Percentiles rank a stretch among this genome's conserved stretches.
Conservation (phyloP, 441 rosid species). For the Macaranga tanarius region DNA sequence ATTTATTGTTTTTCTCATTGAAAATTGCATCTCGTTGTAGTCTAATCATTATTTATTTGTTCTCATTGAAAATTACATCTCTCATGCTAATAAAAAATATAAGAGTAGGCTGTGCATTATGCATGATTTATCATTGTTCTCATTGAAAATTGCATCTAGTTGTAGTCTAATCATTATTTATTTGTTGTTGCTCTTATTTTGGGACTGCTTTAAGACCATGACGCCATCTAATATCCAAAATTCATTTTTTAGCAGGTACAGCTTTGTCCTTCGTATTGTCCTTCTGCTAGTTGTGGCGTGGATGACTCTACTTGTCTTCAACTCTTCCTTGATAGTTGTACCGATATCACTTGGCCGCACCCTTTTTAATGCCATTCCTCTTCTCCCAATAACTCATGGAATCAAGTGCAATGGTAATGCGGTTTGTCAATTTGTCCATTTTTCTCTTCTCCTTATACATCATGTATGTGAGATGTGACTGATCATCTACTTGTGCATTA, state of each 20-base stretch:
- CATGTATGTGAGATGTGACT: constrained; percentile 12
- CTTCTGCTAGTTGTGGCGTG: constrained; percentile 86
- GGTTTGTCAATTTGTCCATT: constrained; percentile 4
- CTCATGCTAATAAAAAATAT: no score
- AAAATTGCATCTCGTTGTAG: not conserved
- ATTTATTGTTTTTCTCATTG: not conserved
- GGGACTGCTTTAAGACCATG: constrained; percentile 12
- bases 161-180: not conserved
- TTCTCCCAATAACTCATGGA: constrained; percentile 95
- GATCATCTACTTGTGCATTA: constrained; percentile 20
- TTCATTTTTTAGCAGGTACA: constrained; percentile 60
- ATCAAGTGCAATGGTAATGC: constrained; percentile 90
- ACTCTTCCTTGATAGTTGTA: constrained; percentile 81
- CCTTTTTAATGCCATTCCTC: constrained; percentile 85
- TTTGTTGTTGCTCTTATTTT: not conserved
- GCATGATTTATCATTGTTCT: not conserved
- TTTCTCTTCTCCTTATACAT: not conserved
- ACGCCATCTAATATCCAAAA: constrained; percentile 10
- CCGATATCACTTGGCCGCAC: constrained; percentile 92
- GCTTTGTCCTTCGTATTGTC: constrained; percentile 80
- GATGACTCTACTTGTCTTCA: constrained; percentile 91
- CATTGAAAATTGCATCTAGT: not conserved
- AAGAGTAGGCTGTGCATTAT: not conserved
- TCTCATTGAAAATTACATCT: not conserved
- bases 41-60: no score